Evolutionary conservation across 345 rosid species (phyloP).

Genomic region (Acer negundo): DNA sequence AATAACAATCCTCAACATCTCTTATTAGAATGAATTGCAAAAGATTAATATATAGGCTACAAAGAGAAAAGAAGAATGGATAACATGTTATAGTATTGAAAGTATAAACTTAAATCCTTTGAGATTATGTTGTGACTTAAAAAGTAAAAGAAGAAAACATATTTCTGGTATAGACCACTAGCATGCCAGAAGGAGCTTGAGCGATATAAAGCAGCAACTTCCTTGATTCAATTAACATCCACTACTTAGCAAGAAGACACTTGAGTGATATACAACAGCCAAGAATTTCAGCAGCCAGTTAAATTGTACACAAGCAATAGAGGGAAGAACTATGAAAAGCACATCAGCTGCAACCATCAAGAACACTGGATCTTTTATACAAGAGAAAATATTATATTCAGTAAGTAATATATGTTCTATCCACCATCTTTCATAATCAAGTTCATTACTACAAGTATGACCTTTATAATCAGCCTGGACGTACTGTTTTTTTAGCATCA

Average conservation of each 20-base stretch:
- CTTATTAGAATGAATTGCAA: neutral
- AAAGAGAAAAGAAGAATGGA: neutral
- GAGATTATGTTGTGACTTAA: neutral
- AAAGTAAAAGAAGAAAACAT: neutral
- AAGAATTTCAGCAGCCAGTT: neutral
- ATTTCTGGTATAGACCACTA: neutral
- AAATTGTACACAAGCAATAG: neutral
- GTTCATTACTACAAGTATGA: neutral
- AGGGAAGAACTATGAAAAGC: neutral
- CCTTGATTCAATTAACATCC: neutral
- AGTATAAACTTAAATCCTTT: neutral
- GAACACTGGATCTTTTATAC: neutral
- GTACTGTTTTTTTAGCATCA: neutral
- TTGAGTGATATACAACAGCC: neutral
- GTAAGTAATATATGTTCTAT: neutral
- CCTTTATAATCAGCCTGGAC: neutral
- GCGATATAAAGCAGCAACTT: neutral
- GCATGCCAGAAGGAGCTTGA: neutral
- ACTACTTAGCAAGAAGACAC: neutral
- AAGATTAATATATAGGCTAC: neutral
- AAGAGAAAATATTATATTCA: neutral
- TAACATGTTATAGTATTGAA: neutral
- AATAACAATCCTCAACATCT: neutral
- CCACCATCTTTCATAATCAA: slow-evolving; percentile 10
- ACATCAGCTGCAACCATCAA: neutral